Base-by-base conservation (phyloP, 768 basidiomycete genomes). In the Agaricus sinodeliciosus region DNA sequence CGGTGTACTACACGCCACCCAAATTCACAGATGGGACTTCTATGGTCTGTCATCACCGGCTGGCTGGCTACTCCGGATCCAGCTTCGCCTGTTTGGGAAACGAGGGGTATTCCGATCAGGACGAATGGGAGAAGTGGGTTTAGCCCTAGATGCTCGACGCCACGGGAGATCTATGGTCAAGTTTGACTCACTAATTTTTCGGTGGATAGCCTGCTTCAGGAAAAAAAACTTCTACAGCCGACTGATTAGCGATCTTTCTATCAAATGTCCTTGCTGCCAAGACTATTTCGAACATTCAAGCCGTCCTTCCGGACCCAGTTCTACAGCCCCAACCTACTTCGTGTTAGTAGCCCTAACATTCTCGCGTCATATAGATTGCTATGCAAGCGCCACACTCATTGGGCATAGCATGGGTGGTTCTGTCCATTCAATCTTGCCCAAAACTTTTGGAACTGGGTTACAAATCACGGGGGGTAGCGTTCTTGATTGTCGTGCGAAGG, bases 321-420 rank as follows among this genome's bases (percentile, higher is more conserved):
- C n/a, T 6, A 61, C 66, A 3, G 77, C 87, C 4, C 94, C 95
- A 0, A 80, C 0, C 62, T 97, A 11, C 65, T 97, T n/a, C n/a
- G n/a, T 58, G 93, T 94, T 62, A 57, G 80, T 68, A 19, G 34
- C 13, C 45, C 3, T n/a, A n/a, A 18, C 2, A 12, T 36, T 28
- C 9, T 40, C 34, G 26, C 27, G 22, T 26, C 22, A 46, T 40
- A 5, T 53, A 40, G 39, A 43, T 9, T 37, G 26, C 41, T 19
- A 35, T 37, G 31, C 51, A 37, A 18, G 26, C 26, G 16, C 31
- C 22, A 44, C 34, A 91, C 78, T 96, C 6, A 77, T 96, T 8
- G 96, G 96, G 0, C 96, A 99, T 64, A 94, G 91, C 54, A 95
- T 99, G 87, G 96, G 96, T 12, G 95, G 94, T 22, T 85, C 94